Evolutionary conservation across 2,329 filamentous ascomycete species (phyloP), one percentile per base, ranked within the genome.

Genomic region (Colletotrichum sp.): DNA sequence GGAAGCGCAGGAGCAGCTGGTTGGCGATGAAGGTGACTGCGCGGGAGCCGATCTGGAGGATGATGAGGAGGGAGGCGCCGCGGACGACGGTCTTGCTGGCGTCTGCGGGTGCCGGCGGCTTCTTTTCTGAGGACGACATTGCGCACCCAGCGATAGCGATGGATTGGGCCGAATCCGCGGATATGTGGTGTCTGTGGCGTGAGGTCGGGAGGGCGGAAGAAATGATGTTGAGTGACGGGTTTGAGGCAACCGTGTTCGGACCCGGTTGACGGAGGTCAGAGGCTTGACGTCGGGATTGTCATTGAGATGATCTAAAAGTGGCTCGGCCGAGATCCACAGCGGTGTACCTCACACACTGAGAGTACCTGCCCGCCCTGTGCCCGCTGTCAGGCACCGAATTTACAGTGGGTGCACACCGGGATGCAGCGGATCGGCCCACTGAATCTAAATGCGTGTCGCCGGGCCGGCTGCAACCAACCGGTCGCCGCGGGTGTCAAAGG

Each of bases 1-100:
- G 88, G 82, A 94, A 96, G 43, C 96, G 95, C 9, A 99, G 90
- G 34, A 99, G 91, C 48, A 98, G 84, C 84, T 99, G 96, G 86
- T 99, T 99, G 82, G 97, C 94, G 79, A 94, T 85, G 85, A 99
- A 99, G 28, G 96, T 99, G 78, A 98, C 87, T 71, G 93, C 93
- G 76, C 96, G 94, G n/a, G 96, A 98, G 60, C 90, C 90, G 78
- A 99, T 89, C 85, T 99, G 97, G 60, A 98, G 92, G 67, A 95
- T 87, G 82, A 99, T 98, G 79, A 99, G 91, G 81, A 97, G 93
- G 16, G 94, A 94, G 69, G 95, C 95, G 72, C 95, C 95, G 75
- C 92, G 91, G 68, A 95, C 90, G 77, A 84, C 85, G 69, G 85
- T 67, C 60, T 70, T 67, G 69, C 73, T 72, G 30, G 76, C 73